Evolutionary conservation across 2,329 filamentous ascomycete species (phyloP).

Genomic region (Mycosphaerelloides madeirae): DNA sequence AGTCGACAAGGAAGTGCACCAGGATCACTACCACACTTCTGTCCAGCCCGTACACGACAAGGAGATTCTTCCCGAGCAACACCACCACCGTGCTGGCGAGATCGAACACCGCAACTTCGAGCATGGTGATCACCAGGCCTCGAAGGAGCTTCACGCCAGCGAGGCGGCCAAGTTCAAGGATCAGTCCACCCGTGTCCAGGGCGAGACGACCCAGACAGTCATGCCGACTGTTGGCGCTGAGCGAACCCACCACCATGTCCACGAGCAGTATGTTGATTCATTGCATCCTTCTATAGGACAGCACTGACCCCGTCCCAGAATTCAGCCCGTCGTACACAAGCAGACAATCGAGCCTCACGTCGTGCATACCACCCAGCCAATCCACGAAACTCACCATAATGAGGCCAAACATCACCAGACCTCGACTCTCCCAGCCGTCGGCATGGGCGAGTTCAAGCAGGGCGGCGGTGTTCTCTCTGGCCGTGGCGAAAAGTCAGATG

Average conservation of each 20-base stretch:
- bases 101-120: conserved; percentile 60
- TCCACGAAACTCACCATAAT: conserved; percentile 24
- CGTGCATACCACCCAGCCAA: conserved; percentile 24
- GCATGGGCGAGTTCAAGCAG: conserved; percentile 24
- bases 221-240: conserved; percentile 17
- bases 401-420: conserved; percentile 22
- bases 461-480: conserved; percentile 51
- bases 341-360: conserved; percentile 22
- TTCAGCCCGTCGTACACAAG: conserved; percentile 28
- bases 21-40: conserved; percentile 28
- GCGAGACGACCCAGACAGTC: conserved; percentile 29
- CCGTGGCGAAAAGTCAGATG: conserved; percentile 53
- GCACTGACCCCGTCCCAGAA: too few relatives aligned
- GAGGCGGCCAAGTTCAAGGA: conserved; percentile 55
- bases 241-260: conserved; percentile 26
- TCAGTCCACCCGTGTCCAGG: conserved; percentile 43
- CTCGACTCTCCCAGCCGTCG: conserved; percentile 19
- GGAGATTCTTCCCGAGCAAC: conserved; percentile 51
- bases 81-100: conserved; percentile 54
- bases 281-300: not conserved
- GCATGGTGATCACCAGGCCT: conserved; percentile 53
- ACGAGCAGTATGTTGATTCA: conserved; percentile 17
- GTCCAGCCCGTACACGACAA: conserved; percentile 22
- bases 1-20: conserved; percentile 16
- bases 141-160: conserved; percentile 45